Conservation (phyloP, 2,329 filamentous ascomycete species). For the Colletotrichum sp. region DNA sequence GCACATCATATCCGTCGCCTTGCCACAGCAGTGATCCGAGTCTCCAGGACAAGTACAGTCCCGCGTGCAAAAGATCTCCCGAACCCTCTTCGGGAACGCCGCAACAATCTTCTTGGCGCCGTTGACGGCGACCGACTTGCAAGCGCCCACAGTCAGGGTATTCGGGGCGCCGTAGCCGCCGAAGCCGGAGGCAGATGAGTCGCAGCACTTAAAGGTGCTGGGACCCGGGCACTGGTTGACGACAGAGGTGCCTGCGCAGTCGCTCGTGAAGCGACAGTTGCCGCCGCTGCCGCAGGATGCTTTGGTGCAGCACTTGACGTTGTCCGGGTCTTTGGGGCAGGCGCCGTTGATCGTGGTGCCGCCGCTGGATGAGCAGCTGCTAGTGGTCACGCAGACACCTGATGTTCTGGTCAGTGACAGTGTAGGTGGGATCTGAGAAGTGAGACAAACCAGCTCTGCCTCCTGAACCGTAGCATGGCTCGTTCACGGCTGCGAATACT, state of each 20-base stretch:
- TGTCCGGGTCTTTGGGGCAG: constrained; percentile 40
- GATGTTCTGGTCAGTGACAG: background rate
- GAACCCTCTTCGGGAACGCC: constrained; percentile 38
- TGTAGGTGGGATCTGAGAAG: background rate
- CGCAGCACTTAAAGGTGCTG: constrained; percentile 43
- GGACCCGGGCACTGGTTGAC: constrained; percentile 43
- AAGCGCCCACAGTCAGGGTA: constrained; percentile 39
- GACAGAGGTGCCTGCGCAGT: constrained; percentile 36
- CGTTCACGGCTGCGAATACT: constrained; percentile 31
- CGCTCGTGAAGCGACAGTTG: constrained; percentile 42
- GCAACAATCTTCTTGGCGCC: constrained; percentile 39
- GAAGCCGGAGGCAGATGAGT: constrained; percentile 31
- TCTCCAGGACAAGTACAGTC: constrained; percentile 35
- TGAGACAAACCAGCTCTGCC: constrained; percentile 19
- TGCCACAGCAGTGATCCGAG: constrained; percentile 43
- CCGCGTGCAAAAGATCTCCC: constrained; percentile 37
- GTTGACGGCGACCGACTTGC: constrained; percentile 38
- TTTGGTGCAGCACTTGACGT: constrained; percentile 49
- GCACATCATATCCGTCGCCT: constrained; percentile 43
- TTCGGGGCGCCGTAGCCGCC: constrained; percentile 38
- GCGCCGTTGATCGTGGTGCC: constrained; percentile 41
- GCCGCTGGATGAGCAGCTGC: constrained; percentile 38
- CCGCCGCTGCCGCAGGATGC: constrained; percentile 37
- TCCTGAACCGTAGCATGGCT: constrained; percentile 33
- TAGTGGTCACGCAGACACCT: constrained; percentile 43